A percentile compares a stretch with the other conserved stretches of the same genome.
Evolutionary conservation across 176 grass and related monocot genomes (phyloP).

Genomic region (Luzula sylvatica): DNA sequence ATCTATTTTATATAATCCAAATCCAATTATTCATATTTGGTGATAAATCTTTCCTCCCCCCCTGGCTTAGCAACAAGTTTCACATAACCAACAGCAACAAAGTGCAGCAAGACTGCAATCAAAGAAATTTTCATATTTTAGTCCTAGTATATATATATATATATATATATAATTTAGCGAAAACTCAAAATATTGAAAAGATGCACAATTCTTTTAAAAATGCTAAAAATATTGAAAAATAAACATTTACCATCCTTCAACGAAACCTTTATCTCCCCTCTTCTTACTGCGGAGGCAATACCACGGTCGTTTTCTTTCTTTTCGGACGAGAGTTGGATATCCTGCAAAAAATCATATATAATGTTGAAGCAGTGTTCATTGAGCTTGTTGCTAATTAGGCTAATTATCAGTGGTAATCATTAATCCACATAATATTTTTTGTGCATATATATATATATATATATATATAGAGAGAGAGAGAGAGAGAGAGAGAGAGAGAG

Average conservation of each 20-base stretch:
- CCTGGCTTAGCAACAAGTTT: slow-evolving; percentile 13
- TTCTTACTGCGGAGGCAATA: slow-evolving; percentile 16
- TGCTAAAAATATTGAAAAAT: not conserved
- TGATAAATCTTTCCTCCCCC: not conserved
- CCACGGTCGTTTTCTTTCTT: slow-evolving; percentile 15
- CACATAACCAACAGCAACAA: slow-evolving; percentile 25
- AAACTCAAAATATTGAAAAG: no score
- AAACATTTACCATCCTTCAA: slow-evolving; percentile 25
- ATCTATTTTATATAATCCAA: no score
- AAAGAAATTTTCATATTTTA: not conserved
- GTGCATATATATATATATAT: not conserved
- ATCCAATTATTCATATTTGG: no score
- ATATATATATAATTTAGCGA: no score
- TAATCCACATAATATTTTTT: not conserved
- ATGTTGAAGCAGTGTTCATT: slow-evolving; percentile 2
- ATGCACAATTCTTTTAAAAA: no score
- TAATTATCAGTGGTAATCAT: not conserved
- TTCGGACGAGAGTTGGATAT: slow-evolving; percentile 3
- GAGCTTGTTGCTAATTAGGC: not conserved
- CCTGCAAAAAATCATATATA: slow-evolving; percentile 1
- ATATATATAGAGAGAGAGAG: not conserved
- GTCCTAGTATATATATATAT: no score
- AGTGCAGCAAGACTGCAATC: slow-evolving; percentile 22
- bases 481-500: not conserved
- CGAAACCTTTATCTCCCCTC: slow-evolving; percentile 20